Conservation (phyloP, 495 filamentous ascomycete species). For the Glonium stellatum region DNA sequence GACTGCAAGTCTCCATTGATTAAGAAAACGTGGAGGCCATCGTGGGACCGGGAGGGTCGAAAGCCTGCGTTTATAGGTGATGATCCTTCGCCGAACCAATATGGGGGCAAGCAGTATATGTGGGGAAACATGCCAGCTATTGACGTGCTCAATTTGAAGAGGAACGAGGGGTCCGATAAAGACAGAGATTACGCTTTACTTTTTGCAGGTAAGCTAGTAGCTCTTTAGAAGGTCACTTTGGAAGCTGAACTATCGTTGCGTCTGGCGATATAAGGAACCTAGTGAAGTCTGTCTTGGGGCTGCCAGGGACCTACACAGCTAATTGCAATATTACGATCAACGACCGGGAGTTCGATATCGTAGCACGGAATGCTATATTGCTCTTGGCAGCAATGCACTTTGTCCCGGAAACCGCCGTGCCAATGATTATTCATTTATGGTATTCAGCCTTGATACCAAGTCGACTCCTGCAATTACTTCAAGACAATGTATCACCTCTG, state of each 20-base stretch:
- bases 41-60: constrained; percentile 28
- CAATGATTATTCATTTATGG: constrained; percentile 38
- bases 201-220: constrained; percentile 36
- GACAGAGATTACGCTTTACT: constrained; percentile 32
- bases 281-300: constrained; percentile 35
- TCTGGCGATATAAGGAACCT: constrained; percentile 45
- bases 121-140: constrained; percentile 43
- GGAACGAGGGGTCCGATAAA: constrained; percentile 40
- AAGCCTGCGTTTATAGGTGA: constrained; percentile 26
- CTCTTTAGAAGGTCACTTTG: not conserved
- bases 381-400: constrained; percentile 36
- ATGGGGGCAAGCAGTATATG: constrained; percentile 31
- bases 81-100: not conserved
- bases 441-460: constrained; percentile 33
- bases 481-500: constrained; percentile 20
- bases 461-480: not conserved
- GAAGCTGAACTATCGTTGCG: constrained; percentile 27
- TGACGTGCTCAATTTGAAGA: constrained; percentile 39
- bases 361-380: constrained; percentile 43
- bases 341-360: constrained; percentile 40
- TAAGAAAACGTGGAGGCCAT: constrained; percentile 31
- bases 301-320: constrained; percentile 32
- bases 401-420: constrained; percentile 20
- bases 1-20: constrained; percentile 35
- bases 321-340: constrained; percentile 36